These are phyloP conservation scores for Fusarium napiforme DNA, from an alignment of 2,329 filamentous ascomycete species.

Conservation along the genomic window DNA sequence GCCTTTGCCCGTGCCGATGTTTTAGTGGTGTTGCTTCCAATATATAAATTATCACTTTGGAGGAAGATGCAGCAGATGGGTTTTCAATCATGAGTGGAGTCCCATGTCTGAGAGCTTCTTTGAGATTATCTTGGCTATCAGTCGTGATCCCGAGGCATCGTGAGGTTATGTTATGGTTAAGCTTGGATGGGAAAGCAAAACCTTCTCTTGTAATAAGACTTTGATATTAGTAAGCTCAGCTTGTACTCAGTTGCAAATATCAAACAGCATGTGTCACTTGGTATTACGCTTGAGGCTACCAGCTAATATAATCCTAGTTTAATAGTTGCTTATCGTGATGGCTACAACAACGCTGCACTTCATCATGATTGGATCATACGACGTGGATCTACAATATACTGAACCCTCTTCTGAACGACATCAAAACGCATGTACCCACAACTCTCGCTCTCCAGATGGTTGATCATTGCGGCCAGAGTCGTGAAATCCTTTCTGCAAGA, in stretches of 20 bases:
- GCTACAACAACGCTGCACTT: neutral
- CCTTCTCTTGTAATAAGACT: neutral
- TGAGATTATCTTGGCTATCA: neutral
- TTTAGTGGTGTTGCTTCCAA: neutral
- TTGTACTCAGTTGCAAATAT: neutral
- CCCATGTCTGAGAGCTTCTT: neutral
- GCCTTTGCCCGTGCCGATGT: neutral
- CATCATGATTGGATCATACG: neutral
- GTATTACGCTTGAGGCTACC: neutral
- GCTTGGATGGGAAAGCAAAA: neutral
- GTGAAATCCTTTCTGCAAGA: neutral
- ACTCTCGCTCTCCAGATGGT: neutral
- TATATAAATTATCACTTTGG: neutral
- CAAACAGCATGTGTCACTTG: neutral
- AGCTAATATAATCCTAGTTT: neutral
- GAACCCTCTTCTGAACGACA: neutral
- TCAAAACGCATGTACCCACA: neutral
- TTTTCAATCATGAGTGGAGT: neutral
- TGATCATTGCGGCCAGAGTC: neutral
- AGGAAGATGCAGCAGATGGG: neutral
- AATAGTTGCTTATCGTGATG: fast-evolving
- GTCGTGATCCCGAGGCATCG: neutral
- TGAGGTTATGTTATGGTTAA: neutral
- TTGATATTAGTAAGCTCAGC: neutral
- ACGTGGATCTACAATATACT: neutral